A percentile compares a stretch with the other conserved stretches of the same genome.
These are phyloP conservation scores for Rhizophagus clarus DNA, from an alignment of 192 early-diverging fungal genomes.

Conservation along the genomic window DNA sequence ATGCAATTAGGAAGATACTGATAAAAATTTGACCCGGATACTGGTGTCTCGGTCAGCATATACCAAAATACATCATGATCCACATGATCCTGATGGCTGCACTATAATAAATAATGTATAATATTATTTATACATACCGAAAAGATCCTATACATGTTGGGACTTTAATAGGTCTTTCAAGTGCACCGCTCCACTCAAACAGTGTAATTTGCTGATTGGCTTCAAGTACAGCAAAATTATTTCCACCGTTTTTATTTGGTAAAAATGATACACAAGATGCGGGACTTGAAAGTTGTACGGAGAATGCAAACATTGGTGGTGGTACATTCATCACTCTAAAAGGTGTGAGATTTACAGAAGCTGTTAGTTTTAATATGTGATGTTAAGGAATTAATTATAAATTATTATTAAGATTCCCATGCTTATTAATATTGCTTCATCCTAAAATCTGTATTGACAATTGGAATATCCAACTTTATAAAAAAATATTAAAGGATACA, in stretches of 20 bases:
- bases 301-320: slow-evolving; percentile 83
- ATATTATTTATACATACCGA: slow-evolving; percentile 18
- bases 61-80: no score
- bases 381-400: slow-evolving; percentile 20
- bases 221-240: slow-evolving; percentile 73
- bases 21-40: no score
- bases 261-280: slow-evolving; percentile 67
- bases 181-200: slow-evolving; percentile 39
- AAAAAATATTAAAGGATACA: slow-evolving; percentile 29
- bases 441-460: neutral
- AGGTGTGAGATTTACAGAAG: slow-evolving; percentile 68
- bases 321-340: slow-evolving; percentile 86
- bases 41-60: no score
- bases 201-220: slow-evolving; percentile 52
- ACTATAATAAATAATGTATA: neutral
- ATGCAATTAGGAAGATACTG: no score
- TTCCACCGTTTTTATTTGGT: slow-evolving; percentile 54
- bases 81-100: no score
- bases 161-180: slow-evolving; percentile 28
- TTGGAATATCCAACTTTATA: neutral
- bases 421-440: no score
- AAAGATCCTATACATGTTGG: slow-evolving; percentile 46
- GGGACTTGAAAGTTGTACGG: slow-evolving; percentile 43
- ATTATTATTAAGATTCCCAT: no score
- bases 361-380: slow-evolving; percentile 36